These are phyloP conservation scores for Zymoseptoria pseudotritici DNA, from an alignment of 2,329 filamentous ascomycete species.

Conservation along the genomic window DNA sequence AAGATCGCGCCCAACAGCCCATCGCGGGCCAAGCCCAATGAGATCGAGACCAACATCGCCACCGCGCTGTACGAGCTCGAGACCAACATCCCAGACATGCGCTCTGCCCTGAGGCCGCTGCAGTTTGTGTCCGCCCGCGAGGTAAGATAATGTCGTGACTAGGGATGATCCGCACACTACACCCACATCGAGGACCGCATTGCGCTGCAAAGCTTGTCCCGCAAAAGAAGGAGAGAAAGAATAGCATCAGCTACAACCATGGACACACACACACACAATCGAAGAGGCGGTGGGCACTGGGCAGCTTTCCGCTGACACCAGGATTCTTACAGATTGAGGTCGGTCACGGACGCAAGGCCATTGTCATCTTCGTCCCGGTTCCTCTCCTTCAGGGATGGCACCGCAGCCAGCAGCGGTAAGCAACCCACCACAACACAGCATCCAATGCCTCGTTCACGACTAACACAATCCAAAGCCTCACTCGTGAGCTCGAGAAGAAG, in stretches of 20 bases:
- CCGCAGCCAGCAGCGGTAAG: conserved; percentile 99
- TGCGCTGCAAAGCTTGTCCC: conserved; percentile 2
- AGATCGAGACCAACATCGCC: conserved; percentile 96
- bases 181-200: neutral
- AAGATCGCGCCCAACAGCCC: conserved; percentile 98
- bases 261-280: conserved; percentile 9
- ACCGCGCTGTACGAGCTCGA: conserved; percentile 97
- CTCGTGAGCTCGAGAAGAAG: conserved; percentile 99
- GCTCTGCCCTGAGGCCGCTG: conserved; percentile 89
- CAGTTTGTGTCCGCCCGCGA: conserved; percentile 98
- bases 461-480: conserved; percentile 60
- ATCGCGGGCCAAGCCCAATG: conserved; percentile 89
- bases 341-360: conserved; percentile 99
- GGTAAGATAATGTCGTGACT: conserved; percentile 60
- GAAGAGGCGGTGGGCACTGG: conserved; percentile 52
- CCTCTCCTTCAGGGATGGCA: conserved; percentile 98
- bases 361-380: conserved; percentile 99
- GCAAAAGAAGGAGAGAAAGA: conserved; percentile 6
- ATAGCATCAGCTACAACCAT: conserved; percentile 2
- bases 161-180: neutral
- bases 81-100: conserved; percentile 98
- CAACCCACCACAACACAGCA: conserved; percentile 17
- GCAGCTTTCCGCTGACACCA: conserved; percentile 49
- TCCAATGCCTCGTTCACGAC: conserved; percentile 3
- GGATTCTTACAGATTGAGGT: conserved; percentile 83